phyloP scores from a whole-genome alignment of 768 basidiomycete genomes.

The Sporobolomyces phaffii region DNA sequence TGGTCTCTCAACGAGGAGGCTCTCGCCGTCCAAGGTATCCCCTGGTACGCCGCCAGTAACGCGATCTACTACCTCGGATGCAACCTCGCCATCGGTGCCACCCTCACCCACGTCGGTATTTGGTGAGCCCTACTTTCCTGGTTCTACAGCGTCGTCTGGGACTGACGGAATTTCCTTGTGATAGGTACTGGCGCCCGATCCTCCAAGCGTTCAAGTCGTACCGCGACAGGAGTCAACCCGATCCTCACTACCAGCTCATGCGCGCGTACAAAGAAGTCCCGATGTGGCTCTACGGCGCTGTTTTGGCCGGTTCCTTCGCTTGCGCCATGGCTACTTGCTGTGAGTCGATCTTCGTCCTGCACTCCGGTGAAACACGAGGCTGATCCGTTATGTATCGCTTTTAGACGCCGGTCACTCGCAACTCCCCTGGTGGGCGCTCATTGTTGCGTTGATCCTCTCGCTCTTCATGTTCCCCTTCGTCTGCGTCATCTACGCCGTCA shows the following conservation, averaged over 20 bases:
- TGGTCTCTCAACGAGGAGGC: conserved; percentile 41
- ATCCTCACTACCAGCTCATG: conserved; percentile 27
- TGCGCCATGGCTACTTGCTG: conserved; percentile 39
- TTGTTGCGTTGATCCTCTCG: conserved; percentile 53
- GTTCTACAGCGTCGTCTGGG: background rate
- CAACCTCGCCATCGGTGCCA: conserved; percentile 44
- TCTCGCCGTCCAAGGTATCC: conserved; percentile 20
- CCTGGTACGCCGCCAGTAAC: conserved; percentile 30
- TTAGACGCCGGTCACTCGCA: conserved; percentile 22
- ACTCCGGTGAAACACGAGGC: background rate
- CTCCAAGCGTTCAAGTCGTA: conserved; percentile 30
- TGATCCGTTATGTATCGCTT: background rate
- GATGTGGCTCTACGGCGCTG: conserved; percentile 40
- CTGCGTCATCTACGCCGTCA: conserved; percentile 25
- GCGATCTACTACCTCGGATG: conserved; percentile 31
- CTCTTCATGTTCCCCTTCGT: conserved; percentile 51
- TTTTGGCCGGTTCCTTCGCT: conserved; percentile 35
- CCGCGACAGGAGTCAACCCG: conserved; percentile 27
- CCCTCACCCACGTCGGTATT: conserved; percentile 39
- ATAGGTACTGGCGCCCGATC: conserved; percentile 33
- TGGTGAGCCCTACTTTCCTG: background rate
- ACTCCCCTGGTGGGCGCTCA: conserved; percentile 46
- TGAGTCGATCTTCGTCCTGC: background rate
- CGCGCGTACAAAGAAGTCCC: conserved; percentile 28
- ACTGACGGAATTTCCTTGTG: background rate